A percentile compares a stretch with the other conserved stretches of the same genome.
phyloP scores from a whole-genome alignment of 1,284 basidiomycete genomes.

The Pyrrhoderma lamaoense region DNA sequence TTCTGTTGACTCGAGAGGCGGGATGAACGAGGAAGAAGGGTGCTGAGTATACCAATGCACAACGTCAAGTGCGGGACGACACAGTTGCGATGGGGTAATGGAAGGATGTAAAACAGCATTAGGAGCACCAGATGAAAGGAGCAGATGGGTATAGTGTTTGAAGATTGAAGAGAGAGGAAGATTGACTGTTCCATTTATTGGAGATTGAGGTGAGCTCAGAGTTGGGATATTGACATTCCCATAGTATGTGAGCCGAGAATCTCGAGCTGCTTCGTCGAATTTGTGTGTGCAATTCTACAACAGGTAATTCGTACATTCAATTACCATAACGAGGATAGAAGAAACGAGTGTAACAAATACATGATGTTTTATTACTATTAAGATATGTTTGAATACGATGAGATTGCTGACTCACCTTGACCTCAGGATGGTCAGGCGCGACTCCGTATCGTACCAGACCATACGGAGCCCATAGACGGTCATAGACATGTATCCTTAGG shows the following conservation, averaged over 20 bases:
- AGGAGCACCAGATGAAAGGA: constrained; percentile 78
- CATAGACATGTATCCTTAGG: constrained; percentile 81
- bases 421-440: constrained; percentile 98
- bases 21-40: constrained; percentile 52
- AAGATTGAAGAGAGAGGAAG: constrained; percentile 54
- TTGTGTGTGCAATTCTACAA: constrained; percentile 92
- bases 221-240: constrained; percentile 81
- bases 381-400: not conserved
- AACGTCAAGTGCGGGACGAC: constrained; percentile 75
- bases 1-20: constrained; percentile 50
- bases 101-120: constrained; percentile 50
- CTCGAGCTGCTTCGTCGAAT: constrained; percentile 73
- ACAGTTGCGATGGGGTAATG: constrained; percentile 46
- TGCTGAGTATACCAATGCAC: constrained; percentile 99
- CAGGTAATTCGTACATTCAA: too few relatives aligned
- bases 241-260: constrained; percentile 81
- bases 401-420: constrained; percentile 60
- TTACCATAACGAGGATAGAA: not conserved
- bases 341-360: constrained; percentile 4
- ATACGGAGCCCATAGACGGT: constrained; percentile 90
- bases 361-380: too few relatives aligned
- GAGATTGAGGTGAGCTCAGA: constrained; percentile 21
- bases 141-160: constrained; percentile 70
- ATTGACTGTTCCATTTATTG: constrained; percentile 42
- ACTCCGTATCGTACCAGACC: constrained; percentile 96